phyloP scores from a whole-genome alignment of 1,284 basidiomycete species.

The Retiboletus fuscus region DNA sequence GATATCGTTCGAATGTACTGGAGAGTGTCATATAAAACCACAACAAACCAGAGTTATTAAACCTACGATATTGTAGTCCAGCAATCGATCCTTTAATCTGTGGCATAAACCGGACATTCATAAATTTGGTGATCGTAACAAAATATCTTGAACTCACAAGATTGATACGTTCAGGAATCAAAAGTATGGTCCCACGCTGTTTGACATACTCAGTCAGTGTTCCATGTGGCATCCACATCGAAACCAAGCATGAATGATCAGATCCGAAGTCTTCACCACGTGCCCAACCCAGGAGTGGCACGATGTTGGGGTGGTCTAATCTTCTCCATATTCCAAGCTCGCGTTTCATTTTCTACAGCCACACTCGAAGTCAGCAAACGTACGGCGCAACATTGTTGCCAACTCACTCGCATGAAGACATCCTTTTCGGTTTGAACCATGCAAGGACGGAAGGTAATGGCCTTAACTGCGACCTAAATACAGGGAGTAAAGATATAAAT shows the following conservation, averaged over 20 bases:
- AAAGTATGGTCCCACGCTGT: not conserved
- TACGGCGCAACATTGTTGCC: not conserved
- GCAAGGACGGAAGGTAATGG: not conserved
- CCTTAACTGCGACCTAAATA: slow-evolving; percentile 27
- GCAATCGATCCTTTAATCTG: slow-evolving; percentile 19
- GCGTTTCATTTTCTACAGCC: slow-evolving; percentile 11
- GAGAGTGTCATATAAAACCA: not conserved
- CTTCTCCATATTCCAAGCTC: slow-evolving; percentile 23
- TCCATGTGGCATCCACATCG: slow-evolving; percentile 27
- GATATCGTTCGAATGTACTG: slow-evolving; percentile 22
- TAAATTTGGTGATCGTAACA: not conserved
- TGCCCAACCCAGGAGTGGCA: slow-evolving; percentile 16
- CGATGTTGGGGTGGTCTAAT: slow-evolving; percentile 22
- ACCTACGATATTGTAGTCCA: slow-evolving; percentile 22
- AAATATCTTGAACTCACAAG: slow-evolving; percentile 13
- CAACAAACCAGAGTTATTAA: no score
- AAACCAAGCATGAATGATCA: slow-evolving; percentile 25
- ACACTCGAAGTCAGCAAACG: not conserved
- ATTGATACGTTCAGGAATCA: slow-evolving; percentile 5
- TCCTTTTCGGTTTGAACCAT: not conserved
- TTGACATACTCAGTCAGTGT: slow-evolving; percentile 18
- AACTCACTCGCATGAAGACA: slow-evolving; percentile 15
- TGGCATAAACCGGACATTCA: not conserved
- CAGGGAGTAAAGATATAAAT: not conserved
- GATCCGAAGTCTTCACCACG: slow-evolving; percentile 12